Evolutionary conservation across 495 filamentous ascomycete species (phyloP).

Genomic region (Baudoinia panamericana): DNA sequence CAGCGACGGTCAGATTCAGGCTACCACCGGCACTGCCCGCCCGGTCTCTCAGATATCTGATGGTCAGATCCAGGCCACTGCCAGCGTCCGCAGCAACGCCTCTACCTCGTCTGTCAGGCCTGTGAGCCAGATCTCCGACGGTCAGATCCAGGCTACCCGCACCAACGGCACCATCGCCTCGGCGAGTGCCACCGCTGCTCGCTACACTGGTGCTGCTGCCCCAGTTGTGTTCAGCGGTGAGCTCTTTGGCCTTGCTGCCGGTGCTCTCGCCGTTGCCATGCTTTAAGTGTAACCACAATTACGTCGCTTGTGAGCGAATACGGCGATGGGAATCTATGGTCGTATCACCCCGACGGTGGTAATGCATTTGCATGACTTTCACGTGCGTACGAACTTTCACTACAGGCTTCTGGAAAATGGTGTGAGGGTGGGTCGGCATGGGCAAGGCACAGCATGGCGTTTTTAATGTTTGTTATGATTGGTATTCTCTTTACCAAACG

Average conservation of each 20-base stretch:
- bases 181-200: background rate
- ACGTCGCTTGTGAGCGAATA: background rate
- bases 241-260: constrained; percentile 20
- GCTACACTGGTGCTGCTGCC: constrained; percentile 13
- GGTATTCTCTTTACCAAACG: too few species aligned
- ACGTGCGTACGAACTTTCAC: constrained; percentile 1
- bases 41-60: constrained; percentile 23
- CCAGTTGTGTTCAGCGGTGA: constrained; percentile 15
- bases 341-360: too few species aligned
- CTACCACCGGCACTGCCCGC: constrained; percentile 3
- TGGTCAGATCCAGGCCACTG: constrained; percentile 11
- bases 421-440: background rate
- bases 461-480: background rate
- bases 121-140: too few species aligned
- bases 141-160: constrained; percentile 1
- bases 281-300: constrained; percentile 11
- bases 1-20: constrained; percentile 7
- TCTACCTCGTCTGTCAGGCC: too few species aligned
- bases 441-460: background rate
- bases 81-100: too few species aligned
- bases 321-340: constrained; percentile 2
- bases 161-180: constrained; percentile 14
- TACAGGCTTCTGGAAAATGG: background rate
- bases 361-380: background rate
- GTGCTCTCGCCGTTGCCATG: constrained; percentile 19